Evolutionary conservation across 257 asterid genomes (phyloP).

Genomic region (Nicotiana otophora): DNA sequence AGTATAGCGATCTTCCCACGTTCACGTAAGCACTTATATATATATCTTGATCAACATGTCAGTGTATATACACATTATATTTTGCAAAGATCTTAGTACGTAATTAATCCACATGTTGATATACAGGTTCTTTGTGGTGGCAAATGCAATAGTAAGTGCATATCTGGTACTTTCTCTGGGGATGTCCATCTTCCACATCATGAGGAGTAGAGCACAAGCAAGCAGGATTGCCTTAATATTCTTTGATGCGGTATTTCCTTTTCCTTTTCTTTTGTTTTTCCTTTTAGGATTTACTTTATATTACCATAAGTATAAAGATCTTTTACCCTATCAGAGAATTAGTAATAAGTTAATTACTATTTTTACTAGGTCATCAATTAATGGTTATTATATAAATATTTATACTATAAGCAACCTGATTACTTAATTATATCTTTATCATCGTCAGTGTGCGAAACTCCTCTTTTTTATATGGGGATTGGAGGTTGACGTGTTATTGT

Average conservation of each 20-base stretch:
- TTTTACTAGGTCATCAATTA: not conserved
- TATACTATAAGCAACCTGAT: too few species aligned
- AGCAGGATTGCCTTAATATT: constrained; percentile 40
- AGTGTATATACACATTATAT: too few species aligned
- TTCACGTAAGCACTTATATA: constrained; percentile 44
- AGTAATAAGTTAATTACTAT: not conserved
- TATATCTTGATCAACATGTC: not conserved
- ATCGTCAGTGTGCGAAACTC: too few species aligned
- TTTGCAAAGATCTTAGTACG: not conserved
- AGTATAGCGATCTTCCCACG: constrained; percentile 42
- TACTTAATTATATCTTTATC: too few species aligned
- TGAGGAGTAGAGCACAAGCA: constrained; percentile 31
- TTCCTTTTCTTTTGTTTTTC: not conserved
- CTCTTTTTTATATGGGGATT: too few species aligned
- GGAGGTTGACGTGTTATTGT: too few species aligned
- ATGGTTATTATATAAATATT: not conserved
- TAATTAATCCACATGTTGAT: not conserved
- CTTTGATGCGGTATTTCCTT: constrained; percentile 48
- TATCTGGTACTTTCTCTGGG: constrained; percentile 63
- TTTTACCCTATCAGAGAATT: not conserved
- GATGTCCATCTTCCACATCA: constrained; percentile 55
- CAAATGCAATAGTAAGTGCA: constrained; percentile 57
- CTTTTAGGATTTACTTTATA: not conserved
- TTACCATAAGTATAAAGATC: too few species aligned
- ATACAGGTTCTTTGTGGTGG: constrained; percentile 71